These are phyloP conservation scores for Pseudisothecium myosuroides DNA, from an alignment of 225 moss, liverwort and hornwort species.

Conservation along the genomic window DNA sequence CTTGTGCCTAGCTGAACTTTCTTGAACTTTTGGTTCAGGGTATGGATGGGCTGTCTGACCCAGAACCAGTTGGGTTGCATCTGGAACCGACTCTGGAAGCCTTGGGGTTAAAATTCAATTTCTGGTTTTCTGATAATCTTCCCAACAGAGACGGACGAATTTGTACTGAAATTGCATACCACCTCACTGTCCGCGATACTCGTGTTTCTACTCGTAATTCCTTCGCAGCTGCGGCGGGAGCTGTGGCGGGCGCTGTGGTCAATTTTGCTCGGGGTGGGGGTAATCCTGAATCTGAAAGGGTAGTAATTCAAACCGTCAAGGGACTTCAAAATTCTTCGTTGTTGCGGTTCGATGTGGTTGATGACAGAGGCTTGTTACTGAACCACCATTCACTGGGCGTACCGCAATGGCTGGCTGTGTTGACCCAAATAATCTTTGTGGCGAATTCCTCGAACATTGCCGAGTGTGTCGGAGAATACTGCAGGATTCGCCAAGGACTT, in stretches of 20 bases:
- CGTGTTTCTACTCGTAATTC: neutral
- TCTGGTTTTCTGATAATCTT: constrained; percentile 12
- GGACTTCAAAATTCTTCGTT: neutral
- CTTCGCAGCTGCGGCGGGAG: neutral
- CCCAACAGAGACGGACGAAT: neutral
- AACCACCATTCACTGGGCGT: neutral
- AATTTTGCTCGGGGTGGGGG: neutral
- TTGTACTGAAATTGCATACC: neutral
- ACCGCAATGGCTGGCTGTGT: constrained; percentile 1
- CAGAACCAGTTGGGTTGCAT: neutral
- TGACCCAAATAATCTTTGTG: constrained; percentile 20
- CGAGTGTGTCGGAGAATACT: constrained; percentile 10
- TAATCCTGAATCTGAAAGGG: neutral
- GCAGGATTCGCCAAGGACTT: neutral
- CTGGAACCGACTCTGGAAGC: neutral
- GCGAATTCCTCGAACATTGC: neutral
- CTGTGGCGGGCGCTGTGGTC: neutral
- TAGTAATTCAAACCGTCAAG: neutral
- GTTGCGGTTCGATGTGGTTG: constrained; percentile 17
- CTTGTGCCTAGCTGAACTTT: neutral
- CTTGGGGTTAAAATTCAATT: neutral
- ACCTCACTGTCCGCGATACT: neutral
- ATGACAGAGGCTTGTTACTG: constrained; percentile 2
- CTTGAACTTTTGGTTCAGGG: neutral
- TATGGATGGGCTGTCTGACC: neutral